Base-by-base conservation (phyloP, 371 early-diverging fungal genomes). In the Quaeritorhiza haematococci region DNA sequence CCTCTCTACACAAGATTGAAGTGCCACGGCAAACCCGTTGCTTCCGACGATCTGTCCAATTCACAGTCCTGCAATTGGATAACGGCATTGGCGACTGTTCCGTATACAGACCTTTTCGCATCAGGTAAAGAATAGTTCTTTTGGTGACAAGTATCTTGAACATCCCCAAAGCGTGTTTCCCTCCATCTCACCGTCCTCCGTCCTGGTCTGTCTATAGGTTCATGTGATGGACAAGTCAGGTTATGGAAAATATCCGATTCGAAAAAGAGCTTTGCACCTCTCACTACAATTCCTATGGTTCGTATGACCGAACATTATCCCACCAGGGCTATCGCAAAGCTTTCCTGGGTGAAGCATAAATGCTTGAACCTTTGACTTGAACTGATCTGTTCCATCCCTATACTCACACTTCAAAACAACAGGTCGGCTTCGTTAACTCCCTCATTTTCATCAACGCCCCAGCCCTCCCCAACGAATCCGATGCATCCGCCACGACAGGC, bases 81-180 rank as follows among this genome's bases (percentile, higher is more conserved):
- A 66, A 88, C 90, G 30, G 72, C 94, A 1, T 61, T 97, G 28
- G 91, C 93, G 4, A 70, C 84, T 0, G 63, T 93, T 27, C 86
- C 84, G 47, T 91, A 87, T 66, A 84, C 94, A 1, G 95, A 97
- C 59, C 45, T 94, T 58, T 89, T 97, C 69, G 88, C 88, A 10
- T 86, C 90, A 24, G 98, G 92, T 29, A 66, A n/a, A 33, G n/a
- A n/a, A 8, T 29, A 7, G 35, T 15, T 29, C 24, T n/a, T n/a
- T n/a, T n/a, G n/a, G n/a, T n/a, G n/a, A n/a, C n/a, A n/a, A n/a
- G n/a, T n/a, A n/a, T n/a, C n/a, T n/a, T n/a, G n/a, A n/a, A n/a
- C n/a, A n/a, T n/a, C n/a, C n/a, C n/a, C n/a, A n/a, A n/a, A n/a
- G n/a, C n/a, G n/a, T n/a, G n/a, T n/a, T n/a, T n/a, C n/a, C n/a